phyloP scores from a whole-genome alignment of 2,329 filamentous ascomycete genomes.

The Aspergillus tanneri region DNA sequence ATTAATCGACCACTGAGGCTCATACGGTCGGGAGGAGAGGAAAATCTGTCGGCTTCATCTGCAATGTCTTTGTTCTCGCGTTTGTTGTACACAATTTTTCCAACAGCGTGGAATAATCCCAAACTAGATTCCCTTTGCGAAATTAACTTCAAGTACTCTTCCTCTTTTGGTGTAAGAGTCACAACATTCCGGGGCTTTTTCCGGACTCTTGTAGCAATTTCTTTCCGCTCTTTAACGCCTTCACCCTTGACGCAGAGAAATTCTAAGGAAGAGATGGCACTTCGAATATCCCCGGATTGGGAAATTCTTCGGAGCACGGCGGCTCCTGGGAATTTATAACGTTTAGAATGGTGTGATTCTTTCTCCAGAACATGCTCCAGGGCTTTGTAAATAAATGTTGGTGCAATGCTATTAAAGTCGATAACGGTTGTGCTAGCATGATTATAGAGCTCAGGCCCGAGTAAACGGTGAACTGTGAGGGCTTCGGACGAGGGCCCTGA shows the following conservation, averaged over 20 bases:
- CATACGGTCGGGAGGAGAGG: conserved; percentile 61
- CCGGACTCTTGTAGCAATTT: conserved; percentile 67
- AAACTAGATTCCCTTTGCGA: conserved; percentile 85
- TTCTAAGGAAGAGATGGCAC: conserved; percentile 85
- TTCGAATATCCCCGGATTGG: conserved; percentile 87
- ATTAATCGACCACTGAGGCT: conserved; percentile 59
- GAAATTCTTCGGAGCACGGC: conserved; percentile 75
- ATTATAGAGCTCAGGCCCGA: conserved; percentile 80
- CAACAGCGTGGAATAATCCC: conserved; percentile 93
- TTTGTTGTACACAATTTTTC: conserved; percentile 96
- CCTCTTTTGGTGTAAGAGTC: conserved; percentile 70
- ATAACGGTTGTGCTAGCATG: conserved; percentile 78
- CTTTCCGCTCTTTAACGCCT: conserved; percentile 71
- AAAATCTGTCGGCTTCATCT: conserved; percentile 42
- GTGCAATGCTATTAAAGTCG: conserved; percentile 90
- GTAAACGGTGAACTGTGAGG: conserved; percentile 84
- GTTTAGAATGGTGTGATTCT: conserved; percentile 75
- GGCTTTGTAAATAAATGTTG: conserved; percentile 80
- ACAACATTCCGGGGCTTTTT: conserved; percentile 51
- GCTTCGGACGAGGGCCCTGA: conserved; percentile 85
- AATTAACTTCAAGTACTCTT: conserved; percentile 74
- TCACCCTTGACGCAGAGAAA: conserved; percentile 87
- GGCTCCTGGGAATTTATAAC: conserved; percentile 73
- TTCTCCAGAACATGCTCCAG: conserved; percentile 79
- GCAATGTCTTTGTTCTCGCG: conserved; percentile 57